Evolutionary conservation across 1,139 yeast species (phyloP).

Genomic region (Geotrichum klebahnii): DNA sequence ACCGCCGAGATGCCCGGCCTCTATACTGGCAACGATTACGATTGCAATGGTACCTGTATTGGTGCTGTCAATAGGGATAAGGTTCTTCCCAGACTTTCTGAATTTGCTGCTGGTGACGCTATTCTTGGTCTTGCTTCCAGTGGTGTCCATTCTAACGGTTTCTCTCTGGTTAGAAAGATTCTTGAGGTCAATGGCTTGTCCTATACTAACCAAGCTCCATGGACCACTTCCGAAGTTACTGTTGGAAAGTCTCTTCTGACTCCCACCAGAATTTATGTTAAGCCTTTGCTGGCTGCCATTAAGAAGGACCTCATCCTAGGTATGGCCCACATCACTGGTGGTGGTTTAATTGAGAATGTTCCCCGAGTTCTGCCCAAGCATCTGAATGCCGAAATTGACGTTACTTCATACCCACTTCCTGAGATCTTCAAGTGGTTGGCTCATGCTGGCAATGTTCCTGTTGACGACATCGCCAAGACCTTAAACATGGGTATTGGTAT

Average conservation of each 20-base stretch:
- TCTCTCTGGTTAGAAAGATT: slow-evolving; percentile 91
- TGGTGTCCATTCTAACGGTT: slow-evolving; percentile 96
- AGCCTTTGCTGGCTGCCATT: slow-evolving; percentile 74
- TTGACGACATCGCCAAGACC: slow-evolving; percentile 78
- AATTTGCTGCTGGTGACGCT: slow-evolving; percentile 74
- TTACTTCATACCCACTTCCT: slow-evolving; percentile 77
- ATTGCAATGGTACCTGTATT: slow-evolving; percentile 95
- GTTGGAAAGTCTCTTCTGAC: slow-evolving; percentile 82
- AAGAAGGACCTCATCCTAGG: slow-evolving; percentile 70
- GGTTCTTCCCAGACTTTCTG: slow-evolving; percentile 64
- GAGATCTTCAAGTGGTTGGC: slow-evolving; percentile 93
- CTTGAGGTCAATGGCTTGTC: slow-evolving; percentile 67
- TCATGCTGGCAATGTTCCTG: slow-evolving; percentile 83
- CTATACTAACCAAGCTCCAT: slow-evolving; percentile 78
- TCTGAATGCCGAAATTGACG: slow-evolving; percentile 77
- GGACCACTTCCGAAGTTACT: slow-evolving; percentile 62
- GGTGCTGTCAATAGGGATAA: slow-evolving; percentile 89
- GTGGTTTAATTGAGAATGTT: slow-evolving; percentile 92
- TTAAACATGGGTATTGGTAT: slow-evolving; percentile 96
- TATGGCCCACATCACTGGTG: slow-evolving; percentile 96
- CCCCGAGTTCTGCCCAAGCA: slow-evolving; percentile 88
- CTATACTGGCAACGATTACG: slow-evolving; percentile 93
- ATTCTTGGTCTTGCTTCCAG: slow-evolving; percentile 82
- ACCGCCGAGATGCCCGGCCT: slow-evolving; percentile 99
- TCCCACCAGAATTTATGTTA: slow-evolving; percentile 93